Conservation (phyloP, 495 filamentous ascomycete genomes). For the Thozetella sp. region DNA sequence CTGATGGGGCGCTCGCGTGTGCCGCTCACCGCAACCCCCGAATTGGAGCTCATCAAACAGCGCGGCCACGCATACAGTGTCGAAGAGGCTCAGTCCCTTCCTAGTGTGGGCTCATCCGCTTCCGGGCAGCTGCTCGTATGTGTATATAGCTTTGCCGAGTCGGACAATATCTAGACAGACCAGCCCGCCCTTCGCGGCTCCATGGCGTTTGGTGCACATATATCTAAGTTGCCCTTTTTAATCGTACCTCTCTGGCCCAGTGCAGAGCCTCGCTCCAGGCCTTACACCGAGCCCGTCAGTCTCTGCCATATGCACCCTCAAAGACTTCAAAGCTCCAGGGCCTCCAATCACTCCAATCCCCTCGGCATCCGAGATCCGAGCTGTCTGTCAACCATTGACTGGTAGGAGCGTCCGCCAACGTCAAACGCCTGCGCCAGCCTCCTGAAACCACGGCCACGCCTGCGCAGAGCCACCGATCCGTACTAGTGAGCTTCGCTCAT, state of each 20-base stretch:
- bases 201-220: neutral
- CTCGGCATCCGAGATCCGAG: neutral
- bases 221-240: neutral
- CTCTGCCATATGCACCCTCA: no score
- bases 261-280: neutral
- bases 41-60: neutral
- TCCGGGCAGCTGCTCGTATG: no score
- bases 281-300: no score
- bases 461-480: no score
- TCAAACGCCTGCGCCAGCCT: neutral
- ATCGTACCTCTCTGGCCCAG: neutral
- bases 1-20: no score
- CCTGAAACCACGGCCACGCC: neutral
- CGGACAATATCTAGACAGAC: neutral
- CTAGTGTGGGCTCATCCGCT: neutral
- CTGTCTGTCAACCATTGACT: neutral
- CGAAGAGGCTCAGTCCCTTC: neutral
- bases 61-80: neutral
- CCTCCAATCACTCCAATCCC: no score
- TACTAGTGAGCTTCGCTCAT: no score
- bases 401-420: neutral
- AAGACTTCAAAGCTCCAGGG: no score
- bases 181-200: neutral
- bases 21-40: no score
- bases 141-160: neutral